A percentile compares a stretch with the other conserved stretches of the same genome.
phyloP scores from a whole-genome alignment of 2,329 filamentous ascomycete genomes.

The Colletotrichum gigasporum region DNA sequence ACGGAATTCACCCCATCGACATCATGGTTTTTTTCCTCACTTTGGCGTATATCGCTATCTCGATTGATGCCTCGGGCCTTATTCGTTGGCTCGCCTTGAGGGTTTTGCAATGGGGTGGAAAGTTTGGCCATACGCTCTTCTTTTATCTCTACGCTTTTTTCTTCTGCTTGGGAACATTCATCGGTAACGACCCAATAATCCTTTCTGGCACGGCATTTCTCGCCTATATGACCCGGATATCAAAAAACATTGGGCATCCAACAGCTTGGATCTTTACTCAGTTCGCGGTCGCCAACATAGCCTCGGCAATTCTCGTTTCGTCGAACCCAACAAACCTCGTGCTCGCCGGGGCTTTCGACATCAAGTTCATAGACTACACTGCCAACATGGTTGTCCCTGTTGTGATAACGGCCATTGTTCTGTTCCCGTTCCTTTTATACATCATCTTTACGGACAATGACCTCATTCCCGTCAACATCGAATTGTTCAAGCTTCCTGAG shows the following conservation, averaged over 20 bases:
- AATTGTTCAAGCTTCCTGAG: slow-evolving; percentile 73
- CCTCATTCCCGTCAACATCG: slow-evolving; percentile 72
- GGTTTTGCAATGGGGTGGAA: slow-evolving; percentile 73
- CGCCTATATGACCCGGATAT: slow-evolving; percentile 80
- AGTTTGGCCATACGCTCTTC: slow-evolving; percentile 73
- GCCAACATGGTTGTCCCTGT: slow-evolving; percentile 83
- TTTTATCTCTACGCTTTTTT: slow-evolving; percentile 81
- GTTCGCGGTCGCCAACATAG: slow-evolving; percentile 77
- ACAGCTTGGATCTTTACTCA: slow-evolving; percentile 79
- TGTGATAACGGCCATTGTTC: slow-evolving; percentile 70
- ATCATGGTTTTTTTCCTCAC: slow-evolving; percentile 82
- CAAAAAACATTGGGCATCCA: slow-evolving; percentile 74
- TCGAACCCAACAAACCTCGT: slow-evolving; percentile 83
- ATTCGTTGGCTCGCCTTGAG: slow-evolving; percentile 77
- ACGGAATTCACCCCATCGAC: slow-evolving; percentile 74
- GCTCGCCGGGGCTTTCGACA: slow-evolving; percentile 75
- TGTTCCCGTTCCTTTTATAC: slow-evolving; percentile 77
- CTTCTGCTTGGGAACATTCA: slow-evolving; percentile 72
- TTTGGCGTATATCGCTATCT: slow-evolving; percentile 80
- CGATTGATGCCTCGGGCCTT: slow-evolving; percentile 78
- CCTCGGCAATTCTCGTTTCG: slow-evolving; percentile 79
- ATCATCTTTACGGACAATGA: slow-evolving; percentile 72
- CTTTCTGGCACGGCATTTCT: slow-evolving; percentile 79
- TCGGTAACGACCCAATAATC: slow-evolving; percentile 81
- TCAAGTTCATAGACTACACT: slow-evolving; percentile 78